Evolutionary conservation across 352 stramenopile species (phyloP), one percentile per base, ranked within the genome.

Genomic region (Pythium dissimile): DNA sequence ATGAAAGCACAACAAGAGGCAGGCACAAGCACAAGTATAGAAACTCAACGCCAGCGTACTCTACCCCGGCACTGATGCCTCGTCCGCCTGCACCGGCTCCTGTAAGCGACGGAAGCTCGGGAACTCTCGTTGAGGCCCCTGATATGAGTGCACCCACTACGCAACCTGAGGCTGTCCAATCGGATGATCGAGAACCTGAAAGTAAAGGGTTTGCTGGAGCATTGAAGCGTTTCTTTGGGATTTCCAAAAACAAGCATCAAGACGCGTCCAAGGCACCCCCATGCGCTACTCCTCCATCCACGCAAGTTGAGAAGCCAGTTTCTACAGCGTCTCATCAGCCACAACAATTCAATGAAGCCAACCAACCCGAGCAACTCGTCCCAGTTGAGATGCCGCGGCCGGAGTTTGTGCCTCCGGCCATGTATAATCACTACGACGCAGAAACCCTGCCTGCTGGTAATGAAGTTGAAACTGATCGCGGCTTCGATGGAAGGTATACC

Each of bases 191-290:
- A 11, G 32, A 32, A 18, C 18, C 42, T 8, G 27, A 45, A 38
- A 30, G 28, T 5, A 55, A 54, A 34, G 41, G 81, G 1, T 75
- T 92, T 21, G 63, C 73, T 35, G 71, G 72, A 15, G 80, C 71
- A 20, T 41, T 92, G 0, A 89, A 89, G 61, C 68, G 82, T 0
- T 83, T 92, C 8, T 88, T 92, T 38, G 77, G 77, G 5, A 80
- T 89, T 41, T 59, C 61, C 7, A 63, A 62, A 32, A 56, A 30
- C 7, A 62, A 68, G 23, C 15, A 28, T 26, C 24, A 37, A 28
- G 34, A 5, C 1, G 20, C 21, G 8, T 16, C 45, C 2, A 10
- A 37, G 3, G 18, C 16, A 18, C 24, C 39, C 2, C 5, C n/a
- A 18, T 4, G 12, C 5, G n/a, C 13, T 7, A n/a, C 7, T 12